Evolutionary conservation across 805 yeast genomes (phyloP).

Genomic region (Pichia pseudocactophila): DNA sequence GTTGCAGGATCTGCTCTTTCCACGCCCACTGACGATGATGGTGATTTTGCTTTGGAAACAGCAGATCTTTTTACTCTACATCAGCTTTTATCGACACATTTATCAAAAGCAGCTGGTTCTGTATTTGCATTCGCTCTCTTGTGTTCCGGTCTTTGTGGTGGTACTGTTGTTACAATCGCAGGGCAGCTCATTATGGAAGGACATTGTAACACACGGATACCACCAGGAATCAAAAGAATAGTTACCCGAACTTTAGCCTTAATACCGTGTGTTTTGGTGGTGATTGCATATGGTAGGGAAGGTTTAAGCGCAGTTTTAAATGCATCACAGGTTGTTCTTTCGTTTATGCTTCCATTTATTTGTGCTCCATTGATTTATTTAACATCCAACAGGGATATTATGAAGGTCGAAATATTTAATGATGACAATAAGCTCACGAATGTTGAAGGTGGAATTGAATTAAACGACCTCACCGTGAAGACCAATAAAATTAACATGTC

Average conservation of each 20-base stretch:
- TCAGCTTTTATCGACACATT: constrained; percentile 54
- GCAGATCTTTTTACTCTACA: constrained; percentile 83
- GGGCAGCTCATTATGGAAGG: constrained; percentile 95
- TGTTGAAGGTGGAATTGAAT: constrained; percentile 2
- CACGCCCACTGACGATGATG: constrained; percentile 31
- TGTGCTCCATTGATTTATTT: constrained; percentile 82
- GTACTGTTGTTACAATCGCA: constrained; percentile 87
- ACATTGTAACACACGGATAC: constrained; percentile 66
- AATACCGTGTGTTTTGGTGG: constrained; percentile 73
- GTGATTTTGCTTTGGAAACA: constrained; percentile 52
- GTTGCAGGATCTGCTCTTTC: constrained; percentile 85
- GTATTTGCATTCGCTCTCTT: constrained; percentile 83
- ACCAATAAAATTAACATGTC: neutral
- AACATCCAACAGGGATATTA: constrained; percentile 49
- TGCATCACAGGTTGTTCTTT: constrained; percentile 73
- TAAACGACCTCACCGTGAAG: neutral
- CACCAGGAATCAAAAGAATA: constrained; percentile 75
- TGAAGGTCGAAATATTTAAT: constrained; percentile 22
- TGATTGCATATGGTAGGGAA: constrained; percentile 64
- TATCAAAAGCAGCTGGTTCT: constrained; percentile 80
- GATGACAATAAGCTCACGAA: constrained; percentile 10
- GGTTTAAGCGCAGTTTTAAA: constrained; percentile 72
- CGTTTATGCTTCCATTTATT: constrained; percentile 75
- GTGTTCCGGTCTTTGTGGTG: constrained; percentile 92
- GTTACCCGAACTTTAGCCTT: constrained; percentile 79